phyloP scores from a whole-genome alignment of 768 basidiomycete species.

The Mycena olivaceomarginata region DNA sequence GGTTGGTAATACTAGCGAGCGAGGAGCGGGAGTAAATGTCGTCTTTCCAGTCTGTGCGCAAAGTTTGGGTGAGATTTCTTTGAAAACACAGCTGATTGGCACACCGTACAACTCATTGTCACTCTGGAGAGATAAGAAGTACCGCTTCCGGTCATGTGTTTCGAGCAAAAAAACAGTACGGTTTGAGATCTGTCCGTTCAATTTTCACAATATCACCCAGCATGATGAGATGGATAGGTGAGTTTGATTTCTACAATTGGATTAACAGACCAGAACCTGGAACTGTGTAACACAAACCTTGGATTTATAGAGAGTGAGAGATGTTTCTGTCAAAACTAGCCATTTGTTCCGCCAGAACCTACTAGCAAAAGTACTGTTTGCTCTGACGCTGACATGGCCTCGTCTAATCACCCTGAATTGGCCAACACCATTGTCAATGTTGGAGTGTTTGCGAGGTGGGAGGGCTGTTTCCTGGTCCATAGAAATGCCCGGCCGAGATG shows the following conservation, averaged over 20 bases:
- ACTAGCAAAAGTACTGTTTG: slow-evolving; percentile 89
- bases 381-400: slow-evolving; percentile 91
- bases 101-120: slow-evolving; percentile 93
- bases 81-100: neutral
- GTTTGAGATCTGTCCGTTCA: slow-evolving; percentile 95
- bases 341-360: slow-evolving; percentile 95
- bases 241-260: slow-evolving; percentile 64
- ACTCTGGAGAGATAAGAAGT: slow-evolving; percentile 88
- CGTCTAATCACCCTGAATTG: slow-evolving; percentile 54
- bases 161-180: slow-evolving; percentile 93
- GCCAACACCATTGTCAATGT: slow-evolving; percentile 9
- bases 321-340: slow-evolving; percentile 88
- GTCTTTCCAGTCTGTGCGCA: slow-evolving; percentile 85
- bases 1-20: slow-evolving; percentile 93
- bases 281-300: slow-evolving; percentile 76
- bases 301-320: slow-evolving; percentile 91
- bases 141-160: slow-evolving; percentile 85
- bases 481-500: neutral
- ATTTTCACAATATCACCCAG: slow-evolving; percentile 90
- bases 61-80: neutral
- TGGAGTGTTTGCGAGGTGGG: neutral
- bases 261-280: neutral
- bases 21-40: slow-evolving; percentile 96
- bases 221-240: slow-evolving; percentile 68
- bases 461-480: neutral